Evolutionary conservation across 2,329 filamentous ascomycete species (phyloP), one percentile per base, ranked within the genome.

Genomic region (Tricladium varicosporioides): DNA sequence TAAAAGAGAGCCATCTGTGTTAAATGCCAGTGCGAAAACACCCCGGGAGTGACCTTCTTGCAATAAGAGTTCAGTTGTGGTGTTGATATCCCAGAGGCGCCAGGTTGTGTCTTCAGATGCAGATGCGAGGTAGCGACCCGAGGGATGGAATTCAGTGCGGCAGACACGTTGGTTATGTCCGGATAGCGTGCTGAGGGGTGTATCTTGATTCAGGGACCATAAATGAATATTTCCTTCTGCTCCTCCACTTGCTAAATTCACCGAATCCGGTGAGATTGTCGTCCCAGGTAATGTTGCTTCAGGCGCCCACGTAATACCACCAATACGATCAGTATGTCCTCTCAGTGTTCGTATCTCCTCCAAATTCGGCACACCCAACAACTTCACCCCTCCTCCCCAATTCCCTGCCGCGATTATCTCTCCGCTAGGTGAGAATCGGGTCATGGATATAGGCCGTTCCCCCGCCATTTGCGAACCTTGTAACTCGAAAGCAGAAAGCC

Each of bases 91-190:
- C 93, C 94, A 99, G 33, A 99, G 78, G 46, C 93, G 85, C 94
- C 94, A 99, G 0, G 94, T 96, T 1, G 92, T 96, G 70, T 99
- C 94, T 67, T 94, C 94, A 0, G 92, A 96, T 5, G 94, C 94
- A 1, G 92, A 96, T 5, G 93, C 94, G 5, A 97, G 78, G 68
- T 93, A 97, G 60, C 82, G 82, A 2, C 93, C 93, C 0, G 91
- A 96, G 0, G 94, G 94, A 65, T 99, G 94, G 69, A 97, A 96
- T 58, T 96, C 94, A 11, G 96, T 88, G 56, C 93, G 85, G 67
- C 92, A 96, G 8, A 99, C 92, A 60, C 94, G 87, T 53, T 89
- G 89, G 4, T 83, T 86, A 69, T 99, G 94, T 0, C 93, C 94
- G 19, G 86, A 81, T 0, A 97, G 78, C 0, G 89, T 95, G 0